Base-by-base conservation (phyloP, 495 filamentous ascomycete species). In the Lepraria neglecta region DNA sequence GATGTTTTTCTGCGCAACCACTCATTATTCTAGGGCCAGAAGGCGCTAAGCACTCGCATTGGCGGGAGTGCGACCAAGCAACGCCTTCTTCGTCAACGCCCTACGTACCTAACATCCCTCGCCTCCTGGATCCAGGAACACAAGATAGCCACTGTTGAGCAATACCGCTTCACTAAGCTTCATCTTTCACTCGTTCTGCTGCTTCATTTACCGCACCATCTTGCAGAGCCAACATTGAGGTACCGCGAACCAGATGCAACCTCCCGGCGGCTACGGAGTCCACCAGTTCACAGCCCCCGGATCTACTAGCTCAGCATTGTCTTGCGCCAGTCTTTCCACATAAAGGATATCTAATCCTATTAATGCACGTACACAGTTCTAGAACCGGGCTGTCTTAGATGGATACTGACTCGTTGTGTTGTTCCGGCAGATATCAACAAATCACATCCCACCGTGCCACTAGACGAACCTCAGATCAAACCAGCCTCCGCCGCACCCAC, bases 111-210 rank as follows among this genome's bases (percentile, higher is more conserved):
- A 33, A 15, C 35, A 30, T 54, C 30, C 51, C 51, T 35, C n/a
- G n/a, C 35, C 51, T 54, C 30, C 51, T 54, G 51, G 51, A 54
- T 54, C 28, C 31, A 54, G 51, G 51, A 54, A 38, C 51, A 54
- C 9, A 33, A 31, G 10, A 54, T 38, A 38, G 51, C 30, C 21
- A 19, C 30, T 35, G 15, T 33, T 35, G 28, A 21, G n/a, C 33
- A 30, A 43, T 53, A 4, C n/a, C 30, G 46, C 47, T 33, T 53
- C 58, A 42, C 51, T 53, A 30, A 52, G 12, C 47, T 33, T 51
- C 31, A 44, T 31, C 31, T 35, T 38, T 53, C 58, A 19, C 30
- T 58, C 46, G 15, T 60, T 46, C 31, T 43, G 15, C 30, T 60
- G 35, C 46, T 19, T 60, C 19, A 35, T n/a, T 48, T 43, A 14